Conservation (phyloP, 768 basidiomycete species). For the Mycena floridula region DNA sequence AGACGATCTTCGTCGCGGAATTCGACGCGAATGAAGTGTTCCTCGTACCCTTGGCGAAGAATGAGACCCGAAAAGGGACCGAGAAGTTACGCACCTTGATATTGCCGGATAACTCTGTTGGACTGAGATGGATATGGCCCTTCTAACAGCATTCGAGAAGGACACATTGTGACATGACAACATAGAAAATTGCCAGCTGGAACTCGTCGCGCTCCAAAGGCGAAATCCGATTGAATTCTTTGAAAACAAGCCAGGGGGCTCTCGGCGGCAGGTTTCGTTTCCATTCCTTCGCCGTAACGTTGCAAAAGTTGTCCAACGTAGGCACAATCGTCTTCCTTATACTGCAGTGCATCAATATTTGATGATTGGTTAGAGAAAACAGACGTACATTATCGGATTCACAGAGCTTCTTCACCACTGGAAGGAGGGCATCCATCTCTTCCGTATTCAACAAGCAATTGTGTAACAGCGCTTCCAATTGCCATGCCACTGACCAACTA, state of each 20-base stretch:
- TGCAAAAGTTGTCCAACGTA: slow-evolving; percentile 47
- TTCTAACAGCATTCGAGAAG: slow-evolving; percentile 67
- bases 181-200: slow-evolving; percentile 49
- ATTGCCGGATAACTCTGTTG: slow-evolving; percentile 74
- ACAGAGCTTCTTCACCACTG: slow-evolving; percentile 36
- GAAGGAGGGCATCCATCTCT: slow-evolving; percentile 44
- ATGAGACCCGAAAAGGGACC: neutral
- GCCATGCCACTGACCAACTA: slow-evolving; percentile 69
- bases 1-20: slow-evolving; percentile 80
- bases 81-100: too few relatives aligned
- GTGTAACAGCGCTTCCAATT: slow-evolving; percentile 63
- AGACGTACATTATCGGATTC: too few relatives aligned
- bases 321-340: slow-evolving; percentile 10
- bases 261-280: slow-evolving; percentile 30
- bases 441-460: slow-evolving; percentile 57
- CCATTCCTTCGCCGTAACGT: slow-evolving; percentile 44
- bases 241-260: slow-evolving; percentile 42
- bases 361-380: too few relatives aligned
- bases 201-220: slow-evolving; percentile 13
- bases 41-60: slow-evolving; percentile 31
- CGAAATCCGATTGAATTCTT: slow-evolving; percentile 25
- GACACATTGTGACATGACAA: slow-evolving; percentile 71
- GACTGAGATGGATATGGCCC: slow-evolving; percentile 74
- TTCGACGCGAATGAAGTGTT: slow-evolving; percentile 76
- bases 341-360: slow-evolving; percentile 11